phyloP scores from a whole-genome alignment of 2,329 filamentous ascomycete genomes.

The Plectosphaerella cucumerina region DNA sequence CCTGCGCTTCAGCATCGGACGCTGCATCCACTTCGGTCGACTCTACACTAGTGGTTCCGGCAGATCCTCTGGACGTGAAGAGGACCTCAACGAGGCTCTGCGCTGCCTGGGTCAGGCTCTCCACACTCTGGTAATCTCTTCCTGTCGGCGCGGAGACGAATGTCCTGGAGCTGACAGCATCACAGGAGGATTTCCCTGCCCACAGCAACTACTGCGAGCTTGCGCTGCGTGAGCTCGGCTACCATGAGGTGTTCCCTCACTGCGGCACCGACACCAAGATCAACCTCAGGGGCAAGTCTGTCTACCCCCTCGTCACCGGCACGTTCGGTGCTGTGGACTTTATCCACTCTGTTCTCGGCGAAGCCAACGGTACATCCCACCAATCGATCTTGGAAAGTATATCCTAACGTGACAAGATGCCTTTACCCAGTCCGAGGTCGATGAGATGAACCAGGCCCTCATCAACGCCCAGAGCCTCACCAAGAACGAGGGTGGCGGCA shows the following conservation, averaged over 20 bases:
- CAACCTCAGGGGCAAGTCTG: constrained; percentile 58
- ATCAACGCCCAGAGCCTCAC: constrained; percentile 58
- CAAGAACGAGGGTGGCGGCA: constrained; percentile 21
- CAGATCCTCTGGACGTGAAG: constrained; percentile 61
- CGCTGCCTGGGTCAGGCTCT: constrained; percentile 72
- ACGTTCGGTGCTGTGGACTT: constrained; percentile 82
- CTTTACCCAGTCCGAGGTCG: constrained; percentile 80
- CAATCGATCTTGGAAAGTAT: constrained; percentile 79
- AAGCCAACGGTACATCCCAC: constrained; percentile 73
- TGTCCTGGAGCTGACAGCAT: background rate
- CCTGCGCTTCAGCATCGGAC: constrained; percentile 68
- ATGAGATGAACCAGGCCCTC: constrained; percentile 72
- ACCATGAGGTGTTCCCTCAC: constrained; percentile 67
- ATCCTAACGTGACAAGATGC: constrained; percentile 72
- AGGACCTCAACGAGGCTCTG: constrained; percentile 76
- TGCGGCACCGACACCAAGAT: constrained; percentile 65
- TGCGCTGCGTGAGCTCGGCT: constrained; percentile 67
- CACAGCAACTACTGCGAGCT: constrained; percentile 84
- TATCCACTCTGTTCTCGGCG: constrained; percentile 71
- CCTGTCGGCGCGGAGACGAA: constrained; percentile 4
- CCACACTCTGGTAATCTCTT: constrained; percentile 52
- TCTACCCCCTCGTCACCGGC: constrained; percentile 71
- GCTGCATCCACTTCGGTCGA: constrained; percentile 73
- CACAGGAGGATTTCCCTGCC: constrained; percentile 60
- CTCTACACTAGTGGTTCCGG: constrained; percentile 64